A percentile compares a stretch with the other conserved stretches of the same genome.
Evolutionary conservation across 441 rosid species (phyloP).

Genomic region (Biscutella auriculata): DNA sequence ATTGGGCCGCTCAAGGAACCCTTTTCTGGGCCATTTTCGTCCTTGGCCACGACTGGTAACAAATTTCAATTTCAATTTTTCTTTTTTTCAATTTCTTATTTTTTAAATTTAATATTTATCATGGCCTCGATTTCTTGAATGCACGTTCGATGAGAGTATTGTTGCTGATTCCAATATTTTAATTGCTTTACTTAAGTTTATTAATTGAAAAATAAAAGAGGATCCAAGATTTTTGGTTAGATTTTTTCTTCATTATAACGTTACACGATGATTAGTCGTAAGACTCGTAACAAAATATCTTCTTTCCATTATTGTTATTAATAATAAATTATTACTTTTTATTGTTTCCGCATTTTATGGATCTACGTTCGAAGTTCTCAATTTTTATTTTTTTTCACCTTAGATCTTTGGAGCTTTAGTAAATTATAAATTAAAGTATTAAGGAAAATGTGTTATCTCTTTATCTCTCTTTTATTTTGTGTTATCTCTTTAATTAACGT

Average conservation of each 20-base stretch:
- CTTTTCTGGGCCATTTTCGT: constrained; percentile 34
- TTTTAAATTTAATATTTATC: not conserved
- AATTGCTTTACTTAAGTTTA: no score
- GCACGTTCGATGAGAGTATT: constrained; percentile 6
- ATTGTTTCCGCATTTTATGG: constrained; percentile 25
- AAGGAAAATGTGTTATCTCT: not conserved
- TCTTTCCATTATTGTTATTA: not conserved
- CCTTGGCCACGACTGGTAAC: constrained; percentile 32
- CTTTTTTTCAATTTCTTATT: not conserved
- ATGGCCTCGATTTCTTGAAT: constrained; percentile 9
- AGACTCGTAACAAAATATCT: constrained; percentile 16
- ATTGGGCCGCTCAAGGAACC: constrained; percentile 31
- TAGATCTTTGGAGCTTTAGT: not conserved
- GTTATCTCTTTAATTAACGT: not conserved
- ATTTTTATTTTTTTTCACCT: not conserved
- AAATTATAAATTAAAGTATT: not conserved
- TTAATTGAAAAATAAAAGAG: not conserved
- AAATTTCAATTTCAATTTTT: not conserved
- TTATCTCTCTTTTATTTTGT: not conserved
- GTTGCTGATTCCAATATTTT: constrained; percentile 3
- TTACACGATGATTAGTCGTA: constrained; percentile 4
- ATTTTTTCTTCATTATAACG: not conserved
- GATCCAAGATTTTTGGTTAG: constrained; percentile 9
- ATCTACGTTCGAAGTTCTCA: constrained; percentile 6
- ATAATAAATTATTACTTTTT: no score